These are phyloP conservation scores for Candida hungchunana DNA, from an alignment of 805 yeast genomes.

Conservation along the genomic window DNA sequence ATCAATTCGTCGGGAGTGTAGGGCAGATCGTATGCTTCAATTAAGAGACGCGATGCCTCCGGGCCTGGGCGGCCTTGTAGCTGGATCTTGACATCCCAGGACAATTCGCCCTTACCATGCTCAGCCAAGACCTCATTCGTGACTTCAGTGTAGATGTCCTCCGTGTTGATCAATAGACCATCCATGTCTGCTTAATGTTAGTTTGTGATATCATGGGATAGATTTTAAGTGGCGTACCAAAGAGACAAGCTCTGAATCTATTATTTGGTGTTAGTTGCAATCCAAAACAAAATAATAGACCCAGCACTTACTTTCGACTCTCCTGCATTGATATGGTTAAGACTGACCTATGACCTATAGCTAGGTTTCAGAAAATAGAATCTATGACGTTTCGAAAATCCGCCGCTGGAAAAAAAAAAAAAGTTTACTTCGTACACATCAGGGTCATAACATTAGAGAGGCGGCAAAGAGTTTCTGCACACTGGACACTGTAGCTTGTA, in stretches of 20 bases:
- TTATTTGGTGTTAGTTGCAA: background rate
- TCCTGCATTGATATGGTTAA: background rate
- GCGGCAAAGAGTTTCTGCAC: constrained; percentile 82
- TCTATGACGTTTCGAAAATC: too few relatives aligned
- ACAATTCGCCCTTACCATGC: constrained; percentile 72
- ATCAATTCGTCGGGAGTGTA: constrained; percentile 63
- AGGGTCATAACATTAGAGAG: too few relatives aligned
- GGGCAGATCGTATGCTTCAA: constrained; percentile 66
- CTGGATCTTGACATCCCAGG: constrained; percentile 86
- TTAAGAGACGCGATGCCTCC: constrained; percentile 44
- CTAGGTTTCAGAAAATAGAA: too few relatives aligned
- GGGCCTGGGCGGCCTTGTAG: constrained; percentile 92
- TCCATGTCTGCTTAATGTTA: constrained; percentile 79
- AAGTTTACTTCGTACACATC: too few relatives aligned
- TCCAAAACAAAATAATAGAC: background rate
- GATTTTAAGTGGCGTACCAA: constrained; percentile 45
- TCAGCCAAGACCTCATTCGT: constrained; percentile 60
- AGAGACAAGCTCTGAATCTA: constrained; percentile 61
- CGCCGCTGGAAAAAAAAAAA: too few relatives aligned
- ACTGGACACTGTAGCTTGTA: constrained; percentile 92
- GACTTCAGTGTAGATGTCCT: constrained; percentile 82
- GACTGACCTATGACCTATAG: too few relatives aligned
- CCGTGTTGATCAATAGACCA: constrained; percentile 89
- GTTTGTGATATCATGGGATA: too few relatives aligned
- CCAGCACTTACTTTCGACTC: constrained; percentile 2